phyloP scores from a whole-genome alignment of 106 monocot genomes.

The Phalaenopsis aphrodite region DNA sequence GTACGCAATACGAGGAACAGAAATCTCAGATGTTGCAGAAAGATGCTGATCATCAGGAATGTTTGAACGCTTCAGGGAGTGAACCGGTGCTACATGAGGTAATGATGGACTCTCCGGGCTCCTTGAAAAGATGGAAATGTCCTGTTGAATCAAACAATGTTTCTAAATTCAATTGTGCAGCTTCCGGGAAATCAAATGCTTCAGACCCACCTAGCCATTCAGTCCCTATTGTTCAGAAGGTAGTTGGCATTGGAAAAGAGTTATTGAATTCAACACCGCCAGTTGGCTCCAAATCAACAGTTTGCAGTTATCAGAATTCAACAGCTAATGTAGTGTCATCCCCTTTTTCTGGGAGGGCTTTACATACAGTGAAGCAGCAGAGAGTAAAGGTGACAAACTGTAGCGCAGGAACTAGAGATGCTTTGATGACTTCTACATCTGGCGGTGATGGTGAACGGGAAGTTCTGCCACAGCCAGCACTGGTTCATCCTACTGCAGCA shows the following conservation, averaged over 20 bases:
- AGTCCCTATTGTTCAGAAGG: slow-evolving; percentile 14
- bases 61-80: slow-evolving; percentile 8
- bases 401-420: background rate
- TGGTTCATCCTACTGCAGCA: slow-evolving; percentile 20
- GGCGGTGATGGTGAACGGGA: slow-evolving; percentile 17
- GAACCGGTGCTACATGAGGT: slow-evolving; percentile 17
- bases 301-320: slow-evolving; percentile 15
- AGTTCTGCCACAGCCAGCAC: slow-evolving; percentile 14
- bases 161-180: slow-evolving; percentile 10
- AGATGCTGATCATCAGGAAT: slow-evolving; percentile 4
- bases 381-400: slow-evolving; percentile 20
- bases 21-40: slow-evolving; percentile 21
- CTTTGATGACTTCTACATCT: background rate
- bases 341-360: slow-evolving; percentile 20
- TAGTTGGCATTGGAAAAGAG: slow-evolving; percentile 21
- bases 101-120: background rate
- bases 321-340: slow-evolving; percentile 8
- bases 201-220: slow-evolving; percentile 3
- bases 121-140: background rate
- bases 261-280: slow-evolving; percentile 19
- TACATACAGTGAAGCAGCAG: slow-evolving; percentile 21
- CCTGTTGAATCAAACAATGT: slow-evolving; percentile 10
- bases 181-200: slow-evolving; percentile 9
- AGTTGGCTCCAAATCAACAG: slow-evolving; percentile 17
- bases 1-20: slow-evolving; percentile 13